phyloP scores from a whole-genome alignment of 176 grass and related monocot genomes.

The Triticum urartu region DNA sequence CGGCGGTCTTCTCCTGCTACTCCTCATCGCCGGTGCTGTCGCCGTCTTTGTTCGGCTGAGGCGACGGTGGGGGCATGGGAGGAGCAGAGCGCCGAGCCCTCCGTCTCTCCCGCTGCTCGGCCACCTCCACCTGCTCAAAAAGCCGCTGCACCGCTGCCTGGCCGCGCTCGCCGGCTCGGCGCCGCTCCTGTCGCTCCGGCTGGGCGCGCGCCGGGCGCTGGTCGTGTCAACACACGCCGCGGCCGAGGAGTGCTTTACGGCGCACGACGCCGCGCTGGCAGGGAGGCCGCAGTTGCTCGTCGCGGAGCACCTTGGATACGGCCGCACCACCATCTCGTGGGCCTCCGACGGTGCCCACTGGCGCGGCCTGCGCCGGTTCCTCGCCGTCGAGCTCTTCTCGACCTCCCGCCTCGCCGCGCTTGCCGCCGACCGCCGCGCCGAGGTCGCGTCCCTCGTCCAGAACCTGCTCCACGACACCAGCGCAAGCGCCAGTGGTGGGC shows the following conservation, averaged over 20 bases:
- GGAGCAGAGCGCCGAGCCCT: slow-evolving; percentile 24
- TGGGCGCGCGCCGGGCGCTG: slow-evolving; percentile 55
- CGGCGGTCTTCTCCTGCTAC: background rate
- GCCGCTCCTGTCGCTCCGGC: slow-evolving; percentile 48
- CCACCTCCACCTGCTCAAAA: slow-evolving; percentile 64
- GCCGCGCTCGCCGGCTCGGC: slow-evolving; percentile 18
- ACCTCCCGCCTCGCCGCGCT: slow-evolving; percentile 39
- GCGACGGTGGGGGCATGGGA: background rate
- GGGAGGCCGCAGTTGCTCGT: slow-evolving; percentile 48
- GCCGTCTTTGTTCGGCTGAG: background rate
- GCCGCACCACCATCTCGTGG: slow-evolving; percentile 25
- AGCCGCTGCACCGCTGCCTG: slow-evolving; percentile 52
- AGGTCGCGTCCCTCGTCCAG: slow-evolving; percentile 33
- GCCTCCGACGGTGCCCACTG: slow-evolving; percentile 46
- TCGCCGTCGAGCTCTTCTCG: slow-evolving; percentile 9
- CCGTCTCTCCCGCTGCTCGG: slow-evolving; percentile 55
- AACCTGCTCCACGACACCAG: slow-evolving; percentile 24
- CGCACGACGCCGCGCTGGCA: slow-evolving; percentile 49
- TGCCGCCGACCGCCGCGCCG: slow-evolving; percentile 37
- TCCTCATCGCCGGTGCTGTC: background rate
- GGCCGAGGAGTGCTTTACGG: slow-evolving; percentile 69
- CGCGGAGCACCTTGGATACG: slow-evolving; percentile 36
- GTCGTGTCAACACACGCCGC: slow-evolving; percentile 48
- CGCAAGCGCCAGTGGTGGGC: background rate
- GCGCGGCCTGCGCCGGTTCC: slow-evolving; percentile 60